phyloP scores from a whole-genome alignment of 2,329 filamentous ascomycete genomes.

The Fusarium sambucinum region DNA sequence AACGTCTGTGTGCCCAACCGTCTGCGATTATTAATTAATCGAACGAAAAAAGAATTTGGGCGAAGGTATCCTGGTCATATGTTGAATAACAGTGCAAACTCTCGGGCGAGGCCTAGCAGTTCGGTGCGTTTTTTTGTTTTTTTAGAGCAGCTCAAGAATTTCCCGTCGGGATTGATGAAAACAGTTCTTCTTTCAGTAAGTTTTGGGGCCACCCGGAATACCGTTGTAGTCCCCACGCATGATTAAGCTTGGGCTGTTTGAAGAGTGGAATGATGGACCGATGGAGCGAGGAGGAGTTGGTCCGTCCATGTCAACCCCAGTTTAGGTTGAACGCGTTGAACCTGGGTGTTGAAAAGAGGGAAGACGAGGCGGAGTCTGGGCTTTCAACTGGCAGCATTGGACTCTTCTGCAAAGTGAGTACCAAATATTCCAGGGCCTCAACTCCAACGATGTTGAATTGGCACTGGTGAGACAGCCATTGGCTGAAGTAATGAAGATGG shows the following conservation, averaged over 20 bases:
- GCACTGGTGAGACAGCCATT: slow-evolving; percentile 2
- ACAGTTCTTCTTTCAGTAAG: slow-evolving; percentile 17
- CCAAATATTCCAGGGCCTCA: neutral
- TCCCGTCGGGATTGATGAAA: slow-evolving; percentile 18
- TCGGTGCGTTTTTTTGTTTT: neutral
- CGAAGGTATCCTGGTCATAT: slow-evolving; percentile 8
- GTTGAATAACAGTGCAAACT: slow-evolving; percentile 30
- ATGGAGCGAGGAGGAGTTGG: slow-evolving; percentile 36
- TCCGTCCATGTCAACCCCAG: slow-evolving; percentile 38
- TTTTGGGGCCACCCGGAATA: slow-evolving; percentile 23
- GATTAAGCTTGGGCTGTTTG: slow-evolving; percentile 28
- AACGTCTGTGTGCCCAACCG: slow-evolving; percentile 26
- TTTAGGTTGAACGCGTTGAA: slow-evolving; percentile 23
- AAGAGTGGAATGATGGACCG: slow-evolving; percentile 38
- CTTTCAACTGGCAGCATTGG: slow-evolving; percentile 9
- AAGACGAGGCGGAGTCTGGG: slow-evolving; percentile 32
- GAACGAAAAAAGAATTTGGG: slow-evolving; percentile 8
- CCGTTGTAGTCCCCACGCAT: slow-evolving; percentile 23
- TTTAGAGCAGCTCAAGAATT: slow-evolving; percentile 8
- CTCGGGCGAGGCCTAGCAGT: slow-evolving; percentile 2
- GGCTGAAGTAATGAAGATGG: neutral
- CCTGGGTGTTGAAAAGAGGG: slow-evolving; percentile 6
- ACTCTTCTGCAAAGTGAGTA: neutral
- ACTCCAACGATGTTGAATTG: slow-evolving; percentile 13
- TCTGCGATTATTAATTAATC: slow-evolving; percentile 3